Evolutionary conservation across 257 asterid genomes (phyloP), one percentile per base, ranked within the genome.

Genomic region (Solanum verrucosum): DNA sequence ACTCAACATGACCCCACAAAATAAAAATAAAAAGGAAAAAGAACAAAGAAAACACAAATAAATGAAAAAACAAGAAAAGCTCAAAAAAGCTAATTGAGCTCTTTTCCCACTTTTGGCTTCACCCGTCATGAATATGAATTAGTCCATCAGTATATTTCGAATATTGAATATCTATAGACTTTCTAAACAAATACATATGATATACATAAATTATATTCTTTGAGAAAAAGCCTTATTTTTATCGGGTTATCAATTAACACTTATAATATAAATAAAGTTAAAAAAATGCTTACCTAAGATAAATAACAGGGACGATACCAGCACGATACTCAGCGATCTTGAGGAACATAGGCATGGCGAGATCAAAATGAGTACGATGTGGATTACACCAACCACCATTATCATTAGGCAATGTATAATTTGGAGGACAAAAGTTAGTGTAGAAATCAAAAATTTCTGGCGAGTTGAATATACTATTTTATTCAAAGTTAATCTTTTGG

Each of bases 341-440:
- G 67, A 93, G 94, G 88, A 93, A 93, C 95, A 93, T 93, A 9
- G 96, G 96, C 95, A 92, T 92, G 33, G 96, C 90, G 1, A 93
- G 95, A 18, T 93, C 96, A 56, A 93, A 93, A 87, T 93, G 96
- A 10, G 94, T 34, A 9, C 94, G 93, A 65, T 94, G 96, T 52
- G 95, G 96, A 90, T 93, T 93, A 92, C 96, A 93, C 95, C 95
- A 93, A 4, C 96, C 96, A 44, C 96, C 96, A n/a, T 89, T 87
- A 90, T 93, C 93, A 81, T 85, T 93, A 68, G 94, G 93, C 86
- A 91, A 86, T 7, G 94, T 93, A 60, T 72, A 91, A 84, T 93
- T 92, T 1, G 96, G 95, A 27, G 96, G 96, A 91, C 96, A 93
- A 88, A 91, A 92, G 82, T 93, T 93, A 35, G 96, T 59, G 93